Percentiles rank a stretch among this genome's conserved stretches.
Evolutionary conservation across 352 stramenopile species (phyloP).

Genomic region (Phytophthora citricola): DNA sequence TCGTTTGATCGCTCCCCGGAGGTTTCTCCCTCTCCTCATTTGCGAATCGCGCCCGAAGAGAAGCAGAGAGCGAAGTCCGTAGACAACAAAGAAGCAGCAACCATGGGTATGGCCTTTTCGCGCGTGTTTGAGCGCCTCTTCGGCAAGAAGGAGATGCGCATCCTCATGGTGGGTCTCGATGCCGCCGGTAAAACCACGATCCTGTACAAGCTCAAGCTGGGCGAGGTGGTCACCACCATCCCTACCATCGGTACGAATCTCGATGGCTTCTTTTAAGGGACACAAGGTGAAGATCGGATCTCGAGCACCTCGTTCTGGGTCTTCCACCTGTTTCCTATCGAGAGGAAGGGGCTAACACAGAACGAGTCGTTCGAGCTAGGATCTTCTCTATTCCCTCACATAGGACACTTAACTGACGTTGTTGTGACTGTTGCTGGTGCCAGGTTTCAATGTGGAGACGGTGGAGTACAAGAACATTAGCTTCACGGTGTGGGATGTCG

Average conservation of each 20-base stretch:
- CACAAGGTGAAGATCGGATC: neutral
- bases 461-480: constrained; percentile 99
- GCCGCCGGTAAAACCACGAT: constrained; percentile 99
- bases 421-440: constrained; percentile 4
- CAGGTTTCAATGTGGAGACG: constrained; percentile 99
- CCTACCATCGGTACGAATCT: constrained; percentile 93
- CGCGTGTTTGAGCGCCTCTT: constrained; percentile 98
- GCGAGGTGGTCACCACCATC: constrained; percentile 97
- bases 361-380: constrained; percentile 38
- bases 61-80: constrained; percentile 26
- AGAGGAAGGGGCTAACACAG: neutral
- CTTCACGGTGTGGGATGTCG: constrained; percentile 99
- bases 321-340: neutral
- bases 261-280: no score
- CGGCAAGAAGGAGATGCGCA: constrained; percentile 99
- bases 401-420: constrained; percentile 4
- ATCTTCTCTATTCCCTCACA: neutral
- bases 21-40: constrained; percentile 49
- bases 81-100: constrained; percentile 40
- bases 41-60: constrained; percentile 54
- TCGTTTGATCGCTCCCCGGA: constrained; percentile 32
- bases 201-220: constrained; percentile 94
- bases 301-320: neutral
- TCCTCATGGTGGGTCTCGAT: constrained; percentile 99
- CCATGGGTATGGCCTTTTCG: constrained; percentile 98